Percentiles rank a stretch among this genome's conserved stretches.
These are phyloP conservation scores for Echium plantagineum DNA, from an alignment of 257 asterid species.

Conservation along the genomic window DNA sequence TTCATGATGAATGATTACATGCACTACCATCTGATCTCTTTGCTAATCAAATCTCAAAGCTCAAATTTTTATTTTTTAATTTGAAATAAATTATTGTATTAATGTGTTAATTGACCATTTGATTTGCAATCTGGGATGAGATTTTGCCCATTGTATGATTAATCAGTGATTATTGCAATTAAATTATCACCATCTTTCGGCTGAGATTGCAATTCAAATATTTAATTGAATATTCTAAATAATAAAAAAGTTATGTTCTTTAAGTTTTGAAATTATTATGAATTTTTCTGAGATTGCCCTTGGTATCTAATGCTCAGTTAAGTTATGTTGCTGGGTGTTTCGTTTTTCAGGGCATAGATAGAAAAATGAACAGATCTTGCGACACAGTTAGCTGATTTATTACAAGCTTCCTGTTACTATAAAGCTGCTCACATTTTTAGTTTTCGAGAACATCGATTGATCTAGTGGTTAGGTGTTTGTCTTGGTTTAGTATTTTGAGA, in stretches of 20 bases:
- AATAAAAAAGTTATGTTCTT: too few relatives aligned
- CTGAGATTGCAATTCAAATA: slow-evolving; percentile 49
- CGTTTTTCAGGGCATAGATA: slow-evolving; percentile 45
- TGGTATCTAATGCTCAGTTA: slow-evolving; percentile 44
- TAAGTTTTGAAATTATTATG: too few relatives aligned
- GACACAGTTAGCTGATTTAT: slow-evolving; percentile 39
- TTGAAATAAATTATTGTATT: too few relatives aligned
- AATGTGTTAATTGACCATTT: too few relatives aligned
- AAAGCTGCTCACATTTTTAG: slow-evolving; percentile 33
- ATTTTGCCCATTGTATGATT: slow-evolving; percentile 19
- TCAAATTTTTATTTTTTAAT: too few relatives aligned
- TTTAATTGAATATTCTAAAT: not conserved
- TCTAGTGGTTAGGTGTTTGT: too few relatives aligned
- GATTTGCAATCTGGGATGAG: slow-evolving; percentile 45
- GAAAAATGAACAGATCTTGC: slow-evolving; percentile 45
- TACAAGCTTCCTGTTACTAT: slow-evolving; percentile 37
- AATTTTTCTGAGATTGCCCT: slow-evolving; percentile 18
- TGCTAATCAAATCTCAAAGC: too few relatives aligned
- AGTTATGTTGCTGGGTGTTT: slow-evolving; percentile 31
- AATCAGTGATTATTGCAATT: slow-evolving; percentile 30
- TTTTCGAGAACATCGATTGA: too few relatives aligned
- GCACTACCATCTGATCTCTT: slow-evolving; percentile 90
- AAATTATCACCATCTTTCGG: slow-evolving; percentile 69
- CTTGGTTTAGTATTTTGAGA: too few relatives aligned
- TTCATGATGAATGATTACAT: slow-evolving; percentile 57